A percentile compares a stretch with the other conserved stretches of the same genome.
Conservation (phyloP, 2,329 filamentous ascomycete genomes). For the Diaporthe australafricana region DNA sequence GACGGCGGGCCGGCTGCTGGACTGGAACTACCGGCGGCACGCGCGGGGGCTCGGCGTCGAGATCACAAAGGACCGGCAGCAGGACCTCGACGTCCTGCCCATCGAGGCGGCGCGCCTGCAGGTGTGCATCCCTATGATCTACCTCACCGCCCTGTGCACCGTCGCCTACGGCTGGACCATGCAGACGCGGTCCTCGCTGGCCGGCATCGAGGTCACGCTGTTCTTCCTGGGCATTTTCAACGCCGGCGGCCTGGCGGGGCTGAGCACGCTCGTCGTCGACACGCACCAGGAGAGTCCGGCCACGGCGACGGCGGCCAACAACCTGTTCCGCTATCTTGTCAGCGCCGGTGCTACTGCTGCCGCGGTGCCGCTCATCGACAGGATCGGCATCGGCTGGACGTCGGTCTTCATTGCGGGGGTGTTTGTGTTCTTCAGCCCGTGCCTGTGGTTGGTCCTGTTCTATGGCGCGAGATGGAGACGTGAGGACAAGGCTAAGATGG, state of each 20-base stretch:
- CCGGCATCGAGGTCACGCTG: constrained; percentile 53
- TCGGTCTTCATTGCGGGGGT: too few relatives aligned
- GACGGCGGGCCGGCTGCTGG: constrained; percentile 62
- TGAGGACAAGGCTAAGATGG: too few relatives aligned
- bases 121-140: constrained; percentile 51
- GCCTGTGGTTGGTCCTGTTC: too few relatives aligned
- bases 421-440: too few relatives aligned
- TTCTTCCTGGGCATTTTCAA: constrained; percentile 50
- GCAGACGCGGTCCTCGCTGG: constrained; percentile 50
- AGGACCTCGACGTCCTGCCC: constrained; percentile 49
- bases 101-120: constrained; percentile 52
- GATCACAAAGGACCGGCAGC: constrained; percentile 57
- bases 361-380: constrained; percentile 64
- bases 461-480: too few relatives aligned
- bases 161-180: constrained; percentile 58
- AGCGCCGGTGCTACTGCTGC: constrained; percentile 64
- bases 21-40: constrained; percentile 70
- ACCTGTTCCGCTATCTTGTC: constrained; percentile 65
- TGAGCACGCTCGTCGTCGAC: constrained; percentile 56
- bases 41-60: constrained; percentile 60
- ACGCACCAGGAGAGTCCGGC: constrained; percentile 63
- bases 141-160: constrained; percentile 56
- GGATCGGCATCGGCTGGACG: constrained; percentile 62
- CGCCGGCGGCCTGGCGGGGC: background rate
- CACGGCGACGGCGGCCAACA: constrained; percentile 66